Evolutionary conservation across 306 rosid genomes (phyloP), one percentile per base, ranked within the genome.

Genomic region (Castanopsis chinensis): DNA sequence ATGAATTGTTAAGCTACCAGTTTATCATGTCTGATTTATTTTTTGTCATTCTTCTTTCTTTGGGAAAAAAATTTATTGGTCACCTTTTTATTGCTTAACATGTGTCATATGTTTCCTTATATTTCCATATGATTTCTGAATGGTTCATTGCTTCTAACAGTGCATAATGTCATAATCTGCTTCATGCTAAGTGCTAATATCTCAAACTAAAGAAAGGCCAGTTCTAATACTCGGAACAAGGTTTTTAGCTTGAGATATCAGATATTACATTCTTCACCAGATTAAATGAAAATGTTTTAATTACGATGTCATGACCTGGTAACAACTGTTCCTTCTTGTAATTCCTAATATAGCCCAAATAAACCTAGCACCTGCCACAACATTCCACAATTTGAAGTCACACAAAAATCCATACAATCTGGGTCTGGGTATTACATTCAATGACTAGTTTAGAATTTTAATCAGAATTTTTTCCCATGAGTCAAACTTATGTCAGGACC

Each of bases 21-120:
- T 32, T 71, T 25, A 56, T 60, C 54, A 60, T 49, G 75, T 63
- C 72, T 25, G 35, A 30, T 69, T 79, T 41, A 33, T 71, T 60
- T 60, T 20, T 70, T 35, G 68, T 51, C 53, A 15, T 35, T 4
- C 27, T 56, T 56, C 53, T 3, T 41, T 2, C 11, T 41, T 41
- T 8, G 45, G 45, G 45, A 41, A 41, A 41, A 41, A 41, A 2
- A 0, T 41, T 41, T 41, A 41, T 41, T 41, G 45, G 11, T 41
- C 45, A 41, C 45, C 45, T 79, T 74, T 68, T 28, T 56, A 56
- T 58, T 67, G 11, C 7, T 33, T 49, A 63, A 10, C 54, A 23
- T 73, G 64, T 72, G 65, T 25, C 17, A 6, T 32, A 49, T 49
- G 53, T 37, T 28, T 25, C 30, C 28, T 21, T 58, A 20, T 13